These are phyloP conservation scores for Glycine soja DNA, from an alignment of 306 rosid genomes.

Conservation along the genomic window DNA sequence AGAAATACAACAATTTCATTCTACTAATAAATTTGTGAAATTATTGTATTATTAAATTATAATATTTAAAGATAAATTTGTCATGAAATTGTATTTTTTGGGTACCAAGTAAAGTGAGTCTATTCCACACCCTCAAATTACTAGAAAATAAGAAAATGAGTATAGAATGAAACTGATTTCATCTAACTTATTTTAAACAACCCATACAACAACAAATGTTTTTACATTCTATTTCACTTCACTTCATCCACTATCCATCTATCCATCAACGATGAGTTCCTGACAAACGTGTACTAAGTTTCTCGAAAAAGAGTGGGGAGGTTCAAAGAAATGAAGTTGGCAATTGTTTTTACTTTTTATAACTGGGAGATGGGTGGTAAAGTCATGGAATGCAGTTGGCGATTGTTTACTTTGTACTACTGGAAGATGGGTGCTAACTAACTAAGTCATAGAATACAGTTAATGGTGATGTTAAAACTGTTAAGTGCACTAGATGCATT, in stretches of 20 bases:
- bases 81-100: no score
- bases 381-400: background rate
- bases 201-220: background rate
- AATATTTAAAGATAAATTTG: no score
- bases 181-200: background rate
- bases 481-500: constrained; percentile 14
- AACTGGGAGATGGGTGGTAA: background rate
- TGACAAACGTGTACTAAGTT: background rate
- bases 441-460: constrained; percentile 16
- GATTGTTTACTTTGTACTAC: background rate
- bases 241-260: background rate
- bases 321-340: background rate
- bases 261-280: background rate
- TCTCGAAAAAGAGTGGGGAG: background rate
- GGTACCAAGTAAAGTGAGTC: no score
- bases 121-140: background rate
- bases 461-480: constrained; percentile 1
- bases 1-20: no score
- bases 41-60: no score
- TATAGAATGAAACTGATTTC: background rate
- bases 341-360: background rate
- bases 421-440: constrained; percentile 2
- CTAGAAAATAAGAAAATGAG: background rate
- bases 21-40: no score
- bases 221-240: background rate